phyloP scores from a whole-genome alignment of 2,329 filamentous ascomycete genomes.

The Sclerotinia glacialis region DNA sequence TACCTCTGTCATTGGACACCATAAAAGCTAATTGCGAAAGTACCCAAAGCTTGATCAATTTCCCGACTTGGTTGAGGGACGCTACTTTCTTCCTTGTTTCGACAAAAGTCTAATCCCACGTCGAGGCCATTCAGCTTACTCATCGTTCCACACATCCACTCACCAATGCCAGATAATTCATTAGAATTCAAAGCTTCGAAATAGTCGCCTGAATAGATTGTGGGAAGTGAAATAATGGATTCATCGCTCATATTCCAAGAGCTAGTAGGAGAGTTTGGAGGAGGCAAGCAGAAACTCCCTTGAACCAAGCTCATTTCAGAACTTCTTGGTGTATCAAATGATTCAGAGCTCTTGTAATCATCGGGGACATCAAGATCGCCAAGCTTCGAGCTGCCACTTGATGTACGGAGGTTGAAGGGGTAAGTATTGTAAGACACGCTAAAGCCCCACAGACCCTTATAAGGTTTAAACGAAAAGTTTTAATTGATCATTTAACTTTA shows the following conservation, averaged over 20 bases:
- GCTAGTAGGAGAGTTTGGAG: not conserved
- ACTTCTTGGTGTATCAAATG: slow-evolving; percentile 6
- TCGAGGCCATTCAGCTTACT: not conserved
- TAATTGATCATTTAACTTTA: too few species aligned
- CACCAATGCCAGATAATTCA: not conserved
- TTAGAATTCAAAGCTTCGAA: not conserved
- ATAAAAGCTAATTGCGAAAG: not conserved
- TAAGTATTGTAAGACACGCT: too few species aligned
- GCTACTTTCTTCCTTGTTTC: not conserved
- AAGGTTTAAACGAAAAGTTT: too few species aligned
- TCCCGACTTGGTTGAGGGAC: not conserved
- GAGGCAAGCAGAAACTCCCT: not conserved
- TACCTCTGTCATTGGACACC: not conserved
- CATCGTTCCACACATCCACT: slow-evolving; percentile 3
- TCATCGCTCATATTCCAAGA: not conserved
- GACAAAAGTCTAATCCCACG: not conserved
- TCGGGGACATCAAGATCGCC: not conserved
- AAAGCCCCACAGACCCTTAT: too few species aligned
- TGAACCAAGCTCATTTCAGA: not conserved
- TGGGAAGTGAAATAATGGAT: not conserved
- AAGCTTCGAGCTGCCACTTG: not conserved
- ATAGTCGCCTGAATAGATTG: not conserved
- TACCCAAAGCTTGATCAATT: not conserved
- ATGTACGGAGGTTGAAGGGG: too few species aligned
- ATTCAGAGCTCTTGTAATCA: not conserved